Evolutionary conservation across 768 basidiomycete genomes (phyloP).

Genomic region (Candolleomyces aberdarensis): DNA sequence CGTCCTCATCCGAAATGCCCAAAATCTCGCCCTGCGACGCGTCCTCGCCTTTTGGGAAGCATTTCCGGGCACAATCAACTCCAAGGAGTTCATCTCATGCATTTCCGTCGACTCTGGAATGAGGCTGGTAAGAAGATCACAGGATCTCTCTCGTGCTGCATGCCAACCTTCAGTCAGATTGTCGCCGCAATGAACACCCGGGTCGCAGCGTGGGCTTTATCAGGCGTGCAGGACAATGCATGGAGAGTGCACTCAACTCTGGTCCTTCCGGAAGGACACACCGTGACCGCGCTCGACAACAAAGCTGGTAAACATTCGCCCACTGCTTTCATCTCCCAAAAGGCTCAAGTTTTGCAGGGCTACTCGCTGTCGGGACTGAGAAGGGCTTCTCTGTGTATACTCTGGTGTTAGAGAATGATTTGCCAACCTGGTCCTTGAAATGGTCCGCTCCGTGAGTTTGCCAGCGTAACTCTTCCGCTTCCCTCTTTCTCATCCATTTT

Average conservation of each 20-base stretch:
- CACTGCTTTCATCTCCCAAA: constrained; percentile 4
- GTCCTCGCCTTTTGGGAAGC: constrained; percentile 80
- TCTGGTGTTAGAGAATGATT: constrained; percentile 74
- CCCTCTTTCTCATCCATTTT: constrained; percentile 6
- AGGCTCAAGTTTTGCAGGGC: constrained; percentile 47
- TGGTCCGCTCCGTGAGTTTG: constrained; percentile 61
- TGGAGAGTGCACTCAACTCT: constrained; percentile 86
- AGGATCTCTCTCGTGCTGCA: background rate
- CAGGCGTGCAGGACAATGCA: constrained; percentile 54
- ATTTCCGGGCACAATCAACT: constrained; percentile 57
- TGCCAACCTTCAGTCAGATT: constrained; percentile 45
- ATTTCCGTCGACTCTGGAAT: constrained; percentile 73
- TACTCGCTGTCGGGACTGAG: constrained; percentile 67
- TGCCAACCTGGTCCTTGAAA: constrained; percentile 80
- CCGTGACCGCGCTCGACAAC: constrained; percentile 65
- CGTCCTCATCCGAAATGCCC: constrained; percentile 71
- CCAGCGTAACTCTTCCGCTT: background rate
- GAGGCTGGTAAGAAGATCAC: constrained; percentile 71
- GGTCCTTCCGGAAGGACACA: constrained; percentile 50
- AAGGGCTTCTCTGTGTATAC: constrained; percentile 69
- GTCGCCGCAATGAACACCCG: constrained; percentile 66
- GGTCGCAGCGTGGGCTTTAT: constrained; percentile 79
- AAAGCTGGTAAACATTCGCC: constrained; percentile 53
- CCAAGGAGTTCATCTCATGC: constrained; percentile 48
- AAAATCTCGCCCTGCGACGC: constrained; percentile 57